Base-by-base conservation (phyloP, 306 rosid genomes). In the Lathyrus tuberosus region DNA sequence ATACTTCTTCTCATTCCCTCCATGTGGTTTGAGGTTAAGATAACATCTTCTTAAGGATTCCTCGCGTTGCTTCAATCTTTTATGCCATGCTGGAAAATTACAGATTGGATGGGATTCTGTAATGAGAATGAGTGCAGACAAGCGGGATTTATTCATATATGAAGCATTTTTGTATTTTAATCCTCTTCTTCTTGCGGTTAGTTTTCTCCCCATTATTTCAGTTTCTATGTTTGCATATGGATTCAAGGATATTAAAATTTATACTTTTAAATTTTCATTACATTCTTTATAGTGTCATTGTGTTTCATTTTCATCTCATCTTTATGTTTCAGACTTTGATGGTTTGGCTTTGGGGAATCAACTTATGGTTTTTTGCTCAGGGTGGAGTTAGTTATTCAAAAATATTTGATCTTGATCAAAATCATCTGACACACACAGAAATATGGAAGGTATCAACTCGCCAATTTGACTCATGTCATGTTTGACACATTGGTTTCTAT, bases 61-160 rank as follows among this genome's bases (percentile, higher is more conserved):
- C 69, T 64, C 44, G 59, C 61, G 43, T 65, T 73, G 40, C 61
- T 46, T 62, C 69, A 71, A 54, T 72, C 72, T 77, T 61, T 78
- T 40, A 60, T 43, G 2, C 41, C 51, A 20, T 47, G 10, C 64
- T 44, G 73, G 69, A 74, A 78, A 63, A 61, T 56, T 85, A 82
- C 85, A 95, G 99, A 64, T 91, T 72, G 96, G 97, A 80, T 95
- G 99, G 97, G 91, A 87, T 79, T 91, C 99, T 64, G 99, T 95
- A 38, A 95, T 95, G 99, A 84, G 95, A 83, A 95, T 95, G 99
- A 91, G 99, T 74, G 95, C 70, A 42, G 96, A 95, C 86, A 77
- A 89, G 80, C 88, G 91, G 70, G 96, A 87, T 76, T 82, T 95
- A 62, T 95, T 95, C 83, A 79, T 95, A 46, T 95, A 95, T 0